Percentiles rank a stretch among this genome's conserved stretches.
Evolutionary conservation across 2,329 filamentous ascomycete species (phyloP).

Genomic region (Pleurostoma richardsiae): DNA sequence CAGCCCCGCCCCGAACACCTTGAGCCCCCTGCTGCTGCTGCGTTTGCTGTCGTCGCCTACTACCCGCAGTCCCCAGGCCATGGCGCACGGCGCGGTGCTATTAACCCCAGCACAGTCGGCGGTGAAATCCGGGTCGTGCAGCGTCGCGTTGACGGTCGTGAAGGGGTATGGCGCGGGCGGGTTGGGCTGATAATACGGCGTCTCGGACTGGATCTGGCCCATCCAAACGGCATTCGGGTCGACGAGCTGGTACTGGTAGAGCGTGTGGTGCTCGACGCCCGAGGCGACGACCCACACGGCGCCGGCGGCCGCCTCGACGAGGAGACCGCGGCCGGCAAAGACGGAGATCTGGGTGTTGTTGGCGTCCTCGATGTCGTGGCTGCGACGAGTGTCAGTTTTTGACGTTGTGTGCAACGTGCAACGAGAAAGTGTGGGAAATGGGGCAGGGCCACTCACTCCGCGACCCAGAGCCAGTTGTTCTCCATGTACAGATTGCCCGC

Average conservation of each 20-base stretch:
- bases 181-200: slow-evolving; percentile 66
- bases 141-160: slow-evolving; percentile 24
- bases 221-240: slow-evolving; percentile 57
- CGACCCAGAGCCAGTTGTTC: slow-evolving; percentile 46
- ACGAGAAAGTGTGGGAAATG: not conserved
- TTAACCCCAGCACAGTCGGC: slow-evolving; percentile 23
- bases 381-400: slow-evolving; percentile 1
- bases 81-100: slow-evolving; percentile 36
- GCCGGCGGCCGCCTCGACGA: slow-evolving; percentile 36
- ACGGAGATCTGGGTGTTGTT: slow-evolving; percentile 39
- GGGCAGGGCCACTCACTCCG: slow-evolving; percentile 15
- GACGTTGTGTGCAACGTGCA: not conserved
- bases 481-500: slow-evolving; percentile 36
- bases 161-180: slow-evolving; percentile 56
- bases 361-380: slow-evolving; percentile 45
- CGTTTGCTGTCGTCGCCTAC: slow-evolving; percentile 23
- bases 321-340: slow-evolving; percentile 42
- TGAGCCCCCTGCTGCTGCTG: slow-evolving; percentile 44
- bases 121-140: slow-evolving; percentile 48
- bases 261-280: slow-evolving; percentile 57
- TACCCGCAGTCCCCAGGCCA: slow-evolving; percentile 62
- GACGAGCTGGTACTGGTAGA: slow-evolving; percentile 66
- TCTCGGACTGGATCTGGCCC: slow-evolving; percentile 64
- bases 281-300: slow-evolving; percentile 61
- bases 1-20: slow-evolving; percentile 56